phyloP scores from a whole-genome alignment of 192 early-diverging fungal species.

The Coemansia sp. region DNA sequence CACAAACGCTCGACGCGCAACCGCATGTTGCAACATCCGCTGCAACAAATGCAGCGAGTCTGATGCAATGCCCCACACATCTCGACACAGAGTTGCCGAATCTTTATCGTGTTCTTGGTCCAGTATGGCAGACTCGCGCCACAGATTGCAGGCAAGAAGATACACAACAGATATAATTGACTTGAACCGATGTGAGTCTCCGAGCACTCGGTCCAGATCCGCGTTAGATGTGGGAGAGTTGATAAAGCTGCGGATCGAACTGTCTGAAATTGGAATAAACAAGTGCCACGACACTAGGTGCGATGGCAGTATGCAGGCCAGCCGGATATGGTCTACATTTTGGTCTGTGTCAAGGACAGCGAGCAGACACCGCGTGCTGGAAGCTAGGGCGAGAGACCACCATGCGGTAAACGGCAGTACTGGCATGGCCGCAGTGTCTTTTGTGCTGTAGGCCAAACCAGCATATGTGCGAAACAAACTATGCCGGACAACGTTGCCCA shows the following conservation, averaged over 20 bases:
- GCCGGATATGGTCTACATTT: not conserved
- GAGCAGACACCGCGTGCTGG: constrained; percentile 16
- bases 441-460: not conserved
- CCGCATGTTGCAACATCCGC: constrained; percentile 14
- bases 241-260: constrained; percentile 4
- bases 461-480: constrained; percentile 36
- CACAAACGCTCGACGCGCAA: constrained; percentile 11
- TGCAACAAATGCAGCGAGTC: constrained; percentile 27
- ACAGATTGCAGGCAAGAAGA: constrained; percentile 31
- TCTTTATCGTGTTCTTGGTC: not conserved
- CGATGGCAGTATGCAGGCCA: constrained; percentile 24
- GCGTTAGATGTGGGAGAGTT: not conserved
- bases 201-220: not conserved
- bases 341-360: not conserved
- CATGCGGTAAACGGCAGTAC: constrained; percentile 12
- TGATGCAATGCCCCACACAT: constrained; percentile 32
- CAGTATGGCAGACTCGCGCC: constrained; percentile 12
- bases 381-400: constrained; percentile 37
- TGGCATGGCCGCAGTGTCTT: not conserved
- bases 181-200: not conserved
- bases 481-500: constrained; percentile 28
- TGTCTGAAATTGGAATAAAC: constrained; percentile 15
- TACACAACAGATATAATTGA: constrained; percentile 23
- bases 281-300: constrained; percentile 37
- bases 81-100: constrained; percentile 12